Percentiles rank a stretch among this genome's conserved stretches.
Evolutionary conservation across 2,329 filamentous ascomycete species (phyloP).

Genomic region (Cladosporium velox): DNA sequence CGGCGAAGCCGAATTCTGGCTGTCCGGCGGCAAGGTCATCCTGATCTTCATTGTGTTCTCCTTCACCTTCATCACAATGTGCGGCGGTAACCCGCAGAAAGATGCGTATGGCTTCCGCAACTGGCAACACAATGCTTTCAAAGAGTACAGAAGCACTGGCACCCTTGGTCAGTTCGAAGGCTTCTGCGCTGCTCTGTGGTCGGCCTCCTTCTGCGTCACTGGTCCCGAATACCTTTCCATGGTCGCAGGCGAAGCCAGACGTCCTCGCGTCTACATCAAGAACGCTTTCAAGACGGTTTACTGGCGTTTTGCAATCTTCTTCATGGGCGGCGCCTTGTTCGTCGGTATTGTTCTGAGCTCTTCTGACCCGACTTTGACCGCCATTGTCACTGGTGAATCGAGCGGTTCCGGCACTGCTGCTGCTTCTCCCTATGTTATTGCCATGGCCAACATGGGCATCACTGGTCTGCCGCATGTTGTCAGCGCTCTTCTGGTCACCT

Average conservation of each 20-base stretch:
- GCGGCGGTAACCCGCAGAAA: conserved; percentile 26
- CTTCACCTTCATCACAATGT: conserved; percentile 42
- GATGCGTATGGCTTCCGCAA: conserved; percentile 48
- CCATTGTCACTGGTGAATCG: conserved; percentile 26
- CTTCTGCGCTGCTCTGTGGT: conserved; percentile 37
- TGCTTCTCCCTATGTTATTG: conserved; percentile 40
- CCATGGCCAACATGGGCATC: conserved; percentile 44
- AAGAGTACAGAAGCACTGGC: conserved; percentile 25
- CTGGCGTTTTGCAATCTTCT: conserved; percentile 49
- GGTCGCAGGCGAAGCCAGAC: conserved; percentile 50
- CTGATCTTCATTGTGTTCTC: conserved; percentile 48
- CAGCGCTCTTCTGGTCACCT: conserved; percentile 48
- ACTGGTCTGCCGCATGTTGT: conserved; percentile 45
- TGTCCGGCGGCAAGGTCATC: conserved; percentile 53
- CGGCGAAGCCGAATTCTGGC: conserved; percentile 52
- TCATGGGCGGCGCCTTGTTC: conserved; percentile 49
- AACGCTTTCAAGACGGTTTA: conserved; percentile 52
- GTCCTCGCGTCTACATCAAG: conserved; percentile 48
- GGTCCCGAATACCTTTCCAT: conserved; percentile 53
- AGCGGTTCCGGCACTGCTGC: conserved; percentile 26
- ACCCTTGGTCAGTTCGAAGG: conserved; percentile 38
- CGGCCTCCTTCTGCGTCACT: conserved; percentile 25
- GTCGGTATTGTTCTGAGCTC: conserved; percentile 45
- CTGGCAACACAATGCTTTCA: conserved; percentile 41
- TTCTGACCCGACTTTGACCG: conserved; percentile 32